Base-by-base conservation (phyloP, 306 rosid genomes). In the Astragalus glycyphyllos region DNA sequence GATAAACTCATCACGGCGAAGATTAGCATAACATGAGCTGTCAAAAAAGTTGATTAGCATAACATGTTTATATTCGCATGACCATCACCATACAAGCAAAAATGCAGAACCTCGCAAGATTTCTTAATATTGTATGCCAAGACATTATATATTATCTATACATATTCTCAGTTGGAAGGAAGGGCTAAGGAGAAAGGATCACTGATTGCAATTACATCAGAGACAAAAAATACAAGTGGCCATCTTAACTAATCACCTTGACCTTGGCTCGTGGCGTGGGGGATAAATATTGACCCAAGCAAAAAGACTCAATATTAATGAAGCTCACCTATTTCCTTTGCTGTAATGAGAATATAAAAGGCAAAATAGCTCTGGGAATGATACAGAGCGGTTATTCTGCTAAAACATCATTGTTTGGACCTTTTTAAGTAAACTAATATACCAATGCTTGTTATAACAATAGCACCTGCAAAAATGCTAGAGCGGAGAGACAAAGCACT, bases 371-470 rank as follows among this genome's bases (percentile, higher is more conserved):
- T 54, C 42, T 51, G 37, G 38, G 72, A 42, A 61, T 68, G 34
- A 11, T 68, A 47, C 71, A 63, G 64, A 69, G 45, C 31, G 23
- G 47, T 9, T 67, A 15, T 55, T 53, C 23, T 40, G 34, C 14
- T 44, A 56, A 59, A 15, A 63, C 54, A 44, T 85, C 74, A 85
- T 29, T 76, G 67, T 59, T 83, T 85, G 16, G 88, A 74, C 66
- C 96, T 94, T 86, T 77, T 94, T 62, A 90, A 67, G 86, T 86
- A 94, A 45, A 85, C 77, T 80, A 90, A 32, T 65, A 87, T 65
- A 40, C 85, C 86, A 50, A 89, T 49, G 80, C 92, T 75, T 13
- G 94, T 77, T 45, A 94, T 47, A 66, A 13, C 87, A 42, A 78
- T 26, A 4, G 87, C 92, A 15, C 97, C 80, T 17, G 97, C 95